Evolutionary conservation across 116 monocot species (phyloP), one percentile per base, ranked within the genome.

Genomic region (Papilionanthe hybrid): DNA sequence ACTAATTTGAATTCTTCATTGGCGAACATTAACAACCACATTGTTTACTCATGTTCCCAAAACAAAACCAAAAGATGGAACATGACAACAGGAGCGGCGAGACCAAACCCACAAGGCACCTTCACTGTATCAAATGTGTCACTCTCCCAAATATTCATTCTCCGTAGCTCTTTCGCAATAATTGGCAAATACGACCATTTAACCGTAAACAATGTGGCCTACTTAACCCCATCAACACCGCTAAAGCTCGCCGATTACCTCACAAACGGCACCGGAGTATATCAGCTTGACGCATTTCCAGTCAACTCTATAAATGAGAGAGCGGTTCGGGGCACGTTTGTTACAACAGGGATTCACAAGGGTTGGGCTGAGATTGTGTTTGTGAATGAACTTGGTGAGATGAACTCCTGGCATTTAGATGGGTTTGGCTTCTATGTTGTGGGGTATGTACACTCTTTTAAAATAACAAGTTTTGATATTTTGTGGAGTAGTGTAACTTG

Each of bases 321-420:
- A 47, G 78, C 77, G 5, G 15, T 19, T 2, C 11, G 32, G 8
- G 84, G 81, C 18, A 86, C 86, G 4, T 86, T 78, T 9, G 86
- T 89, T 22, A 83, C 75, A 17, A 50, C 49, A 15, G 89, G 83
- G 19, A 19, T 25, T 13, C 86, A 86, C 77, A 83, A 84, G 72
- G 81, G 84, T 13, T 86, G 86, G 86, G 22, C 81, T 3, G 83
- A 89, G 81, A 20, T 89, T 25, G 83, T 89, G 30, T 82, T 89
- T 63, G 43, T 55, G 42, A 89, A 89, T 45, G 78, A 81, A 19
- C 27, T 78, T 5, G 75, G 77, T 63, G 28, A 23, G 0, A 81
- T 83, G 83, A 83, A 89, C 47, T 72, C 86, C 11, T 89, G 85
- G 89, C 89, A 89, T 81, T 75, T 89, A 4, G 89, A 89, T 81